Evolutionary conservation across 129 eudicot species (phyloP), one percentile per base, ranked within the genome.

Genomic region (Solidago caesia): DNA sequence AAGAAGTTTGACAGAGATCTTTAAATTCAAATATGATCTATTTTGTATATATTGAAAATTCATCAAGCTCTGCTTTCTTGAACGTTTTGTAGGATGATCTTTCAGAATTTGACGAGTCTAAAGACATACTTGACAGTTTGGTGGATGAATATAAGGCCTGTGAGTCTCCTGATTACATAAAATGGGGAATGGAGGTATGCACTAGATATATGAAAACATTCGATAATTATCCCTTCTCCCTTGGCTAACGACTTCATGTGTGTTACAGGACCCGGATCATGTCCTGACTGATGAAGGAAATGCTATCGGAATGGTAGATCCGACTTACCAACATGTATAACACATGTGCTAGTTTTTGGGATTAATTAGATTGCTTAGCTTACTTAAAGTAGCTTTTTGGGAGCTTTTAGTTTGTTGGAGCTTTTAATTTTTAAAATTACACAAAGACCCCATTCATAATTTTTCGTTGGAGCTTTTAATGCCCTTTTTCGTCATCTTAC

Each of bases 101-200:
- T 72, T 88, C 97, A 4, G 97, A 91, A 68, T 91, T 91, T 70
- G 92, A 91, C 15, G 97, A 91, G 78, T 86, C 97, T 13, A 86
- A 92, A 75, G 97, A 91, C 67, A 73, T 88, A 71, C 76, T 91
- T 56, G 95, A 91, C 72, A 86, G 88, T 60, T 85, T 91, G 84
- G 97, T 91, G 26, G 97, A 91, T 73, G 97, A 91, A 66, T 91
- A 91, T 77, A 91, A 91, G 85, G 97, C 97, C 8, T 91, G 97
- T 42, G 95, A 91, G 78, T 91, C 97, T 67, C 89, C 89, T 41
- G 91, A 91, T 79, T 91, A 91, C 85, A 88, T 88, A 80, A 91
- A 91, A 88, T 91, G 97, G 97, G 97, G 97, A 80, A 75, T 88
- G 82, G 95, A 91, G 95, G 97, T 88, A 79, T 39, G 26, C 61